Evolutionary conservation across 306 rosid species (phyloP), one percentile per base, ranked within the genome.

Genomic region (Vigna angularis): DNA sequence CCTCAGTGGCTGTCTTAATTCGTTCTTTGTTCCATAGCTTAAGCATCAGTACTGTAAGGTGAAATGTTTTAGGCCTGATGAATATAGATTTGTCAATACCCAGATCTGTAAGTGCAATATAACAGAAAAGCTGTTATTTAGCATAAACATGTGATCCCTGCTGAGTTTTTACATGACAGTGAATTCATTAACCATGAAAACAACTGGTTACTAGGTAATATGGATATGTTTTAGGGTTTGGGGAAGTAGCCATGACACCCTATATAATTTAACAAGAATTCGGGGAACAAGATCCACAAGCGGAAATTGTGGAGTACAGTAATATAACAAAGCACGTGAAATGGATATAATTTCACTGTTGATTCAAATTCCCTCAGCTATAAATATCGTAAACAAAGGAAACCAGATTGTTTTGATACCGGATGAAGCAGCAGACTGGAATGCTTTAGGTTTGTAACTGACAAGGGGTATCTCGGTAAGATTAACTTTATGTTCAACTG

Each of bases 1-100:
- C 91, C 85, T 93, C 88, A 63, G 88, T 48, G 62, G 98, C 98
- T 52, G 79, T 87, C 83, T 83, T 84, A 79, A 95, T 86, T 53
- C 96, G 87, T 73, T 87, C 90, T 83, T 91, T 87, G 90, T 93
- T 93, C 99, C 99, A 95, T 83, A 95, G 85, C 84, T 95, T 95
- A 81, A 95, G 84, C 98, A 95, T 93, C 70, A 95, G 92, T 76
- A 95, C 94, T 45, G 97, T 95, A 24, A 92, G 86, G 75, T 95
- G 97, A 81, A 95, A 93, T 3, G 97, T 95, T 89, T 85, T 85
- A 16, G 96, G 99, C 75, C 89, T 91, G 66, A 89, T 91, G 86
- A 95, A 93, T 79, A 88, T 81, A 50, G 99, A 95, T 82, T 86
- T 88, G 65, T 95, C 96, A 67, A 95, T 88, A 74, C 96, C 93